phyloP scores from a whole-genome alignment of 352 stramenopile species.

The Globisporangium abappressorium region DNA sequence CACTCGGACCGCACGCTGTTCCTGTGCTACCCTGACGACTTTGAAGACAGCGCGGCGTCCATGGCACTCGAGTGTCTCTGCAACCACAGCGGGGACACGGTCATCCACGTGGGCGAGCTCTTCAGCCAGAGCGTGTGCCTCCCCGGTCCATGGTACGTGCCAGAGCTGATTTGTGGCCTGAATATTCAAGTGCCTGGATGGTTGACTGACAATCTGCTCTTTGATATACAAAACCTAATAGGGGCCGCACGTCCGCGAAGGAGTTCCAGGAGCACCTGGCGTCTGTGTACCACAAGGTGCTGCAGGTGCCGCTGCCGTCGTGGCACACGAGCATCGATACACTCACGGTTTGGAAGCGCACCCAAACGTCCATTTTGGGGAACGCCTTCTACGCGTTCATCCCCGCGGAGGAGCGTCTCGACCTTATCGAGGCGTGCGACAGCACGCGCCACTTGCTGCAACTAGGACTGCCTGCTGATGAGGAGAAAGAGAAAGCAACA shows the following conservation, averaged over 20 bases:
- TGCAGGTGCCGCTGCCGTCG: slow-evolving; percentile 87
- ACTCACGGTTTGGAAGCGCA: slow-evolving; percentile 94
- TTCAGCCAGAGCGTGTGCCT: slow-evolving; percentile 87
- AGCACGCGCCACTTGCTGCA: slow-evolving; percentile 65
- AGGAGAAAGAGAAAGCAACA: slow-evolving; percentile 9
- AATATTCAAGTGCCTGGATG: background rate
- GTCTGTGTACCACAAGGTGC: slow-evolving; percentile 91
- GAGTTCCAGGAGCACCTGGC: slow-evolving; percentile 91
- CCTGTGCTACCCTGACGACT: slow-evolving; percentile 94
- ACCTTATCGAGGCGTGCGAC: slow-evolving; percentile 57
- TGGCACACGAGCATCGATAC: slow-evolving; percentile 93
- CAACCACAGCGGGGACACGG: slow-evolving; percentile 87
- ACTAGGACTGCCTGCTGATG: background rate
- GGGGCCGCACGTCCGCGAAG: slow-evolving; percentile 88
- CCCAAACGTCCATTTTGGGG: slow-evolving; percentile 87
- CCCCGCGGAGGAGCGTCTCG: slow-evolving; percentile 65
- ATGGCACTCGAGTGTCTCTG: slow-evolving; percentile 89
- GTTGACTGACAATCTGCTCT: background rate
- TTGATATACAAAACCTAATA: slow-evolving; percentile 11
- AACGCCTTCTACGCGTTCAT: slow-evolving; percentile 77
- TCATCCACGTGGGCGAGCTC: slow-evolving; percentile 95
- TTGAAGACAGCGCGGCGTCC: slow-evolving; percentile 81
- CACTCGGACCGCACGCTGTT: slow-evolving; percentile 87
- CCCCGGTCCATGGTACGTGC: slow-evolving; percentile 77
- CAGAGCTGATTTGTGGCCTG: background rate